Percentiles rank a stretch among this genome's conserved stretches.
Conservation (phyloP, 2,329 filamentous ascomycete genomes). For the Boeremia lycopersici region DNA sequence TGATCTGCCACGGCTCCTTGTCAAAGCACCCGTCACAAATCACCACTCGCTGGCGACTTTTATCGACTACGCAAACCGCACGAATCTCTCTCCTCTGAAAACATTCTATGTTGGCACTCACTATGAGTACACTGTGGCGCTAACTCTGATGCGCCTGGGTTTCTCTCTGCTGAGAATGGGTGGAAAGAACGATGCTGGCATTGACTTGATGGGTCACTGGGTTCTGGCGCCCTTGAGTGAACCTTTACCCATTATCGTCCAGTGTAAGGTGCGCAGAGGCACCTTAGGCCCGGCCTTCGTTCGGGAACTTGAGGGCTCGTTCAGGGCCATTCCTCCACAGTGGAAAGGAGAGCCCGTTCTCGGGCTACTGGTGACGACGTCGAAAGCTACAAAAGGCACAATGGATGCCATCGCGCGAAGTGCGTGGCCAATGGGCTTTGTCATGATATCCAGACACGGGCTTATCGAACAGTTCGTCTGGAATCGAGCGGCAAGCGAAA, state of each 20-base stretch:
- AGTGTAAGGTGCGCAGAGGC: constrained; percentile 70
- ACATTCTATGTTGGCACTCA: constrained; percentile 73
- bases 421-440: constrained; percentile 72
- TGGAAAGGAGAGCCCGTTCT: constrained; percentile 71
- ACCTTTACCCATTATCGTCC: constrained; percentile 57
- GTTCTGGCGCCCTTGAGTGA: constrained; percentile 50
- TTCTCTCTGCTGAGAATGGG: constrained; percentile 71
- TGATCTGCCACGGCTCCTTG: constrained; percentile 35
- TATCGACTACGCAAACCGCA: constrained; percentile 65
- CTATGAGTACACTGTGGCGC: constrained; percentile 74
- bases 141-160: constrained; percentile 63
- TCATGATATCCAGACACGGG: constrained; percentile 66
- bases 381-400: constrained; percentile 77
- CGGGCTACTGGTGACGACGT: constrained; percentile 72
- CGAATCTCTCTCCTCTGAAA: constrained; percentile 60
- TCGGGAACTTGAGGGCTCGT: constrained; percentile 81
- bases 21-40: constrained; percentile 45
- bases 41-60: constrained; percentile 72
- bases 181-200: constrained; percentile 70
- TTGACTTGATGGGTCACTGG: constrained; percentile 78
- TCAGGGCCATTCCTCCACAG: constrained; percentile 72
- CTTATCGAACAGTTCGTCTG: constrained; percentile 71
- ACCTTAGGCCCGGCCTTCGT: constrained; percentile 62
- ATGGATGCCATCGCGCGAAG: constrained; percentile 72
- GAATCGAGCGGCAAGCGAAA: constrained; percentile 68